Evolutionary conservation across 768 basidiomycete species (phyloP), one percentile per base, ranked within the genome.

Genomic region (Suillus discolor): DNA sequence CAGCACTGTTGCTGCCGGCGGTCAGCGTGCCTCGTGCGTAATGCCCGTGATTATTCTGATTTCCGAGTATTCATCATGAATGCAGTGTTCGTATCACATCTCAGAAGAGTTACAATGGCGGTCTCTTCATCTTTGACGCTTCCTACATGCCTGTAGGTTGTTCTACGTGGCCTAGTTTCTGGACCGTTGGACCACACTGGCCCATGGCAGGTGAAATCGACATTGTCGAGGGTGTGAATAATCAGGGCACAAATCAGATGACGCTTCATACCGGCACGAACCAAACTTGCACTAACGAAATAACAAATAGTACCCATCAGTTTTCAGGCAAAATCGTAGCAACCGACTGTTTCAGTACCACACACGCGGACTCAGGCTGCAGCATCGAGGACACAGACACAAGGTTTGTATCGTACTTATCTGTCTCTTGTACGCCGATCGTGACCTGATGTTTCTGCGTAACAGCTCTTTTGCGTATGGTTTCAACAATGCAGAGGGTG

Each of bases 41-140:
- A 7, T 44, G 54, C 44, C 15, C 31, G 38, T 42, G 6, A 31
- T 38, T 11, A 2, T 38, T 11, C 8, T 38, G 36, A 38, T 38
- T 11, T 38, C 11, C 3, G 11, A 38, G 36, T 38, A 5, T 38
- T 38, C 36, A 38, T 6, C 6, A 38, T 9, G 11, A 11, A 11
- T 11, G 11, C 36, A 38, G 36, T 38, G 36, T 38, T 11, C 36
- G 36, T 38, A 38, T 38, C 7, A 38, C 36, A 38, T 38, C 36
- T 38, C 36, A 38, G 36, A 38, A 38, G 8, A 38, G 73, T 28
- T 92, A 87, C 72, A 84, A 76, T 53, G 75, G 80, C 25, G 91
- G 92, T 4, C 79, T 93, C 16, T 91, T 93, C 79, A 87, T 93
- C 68, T 82, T 91, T 18, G 91, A 93, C 71, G 85, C 92, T 63